Percentiles rank a stretch among this genome's conserved stretches.
These are phyloP conservation scores for Sporothrix pallida DNA, from an alignment of 2,329 filamentous ascomycete species.

Conservation along the genomic window DNA sequence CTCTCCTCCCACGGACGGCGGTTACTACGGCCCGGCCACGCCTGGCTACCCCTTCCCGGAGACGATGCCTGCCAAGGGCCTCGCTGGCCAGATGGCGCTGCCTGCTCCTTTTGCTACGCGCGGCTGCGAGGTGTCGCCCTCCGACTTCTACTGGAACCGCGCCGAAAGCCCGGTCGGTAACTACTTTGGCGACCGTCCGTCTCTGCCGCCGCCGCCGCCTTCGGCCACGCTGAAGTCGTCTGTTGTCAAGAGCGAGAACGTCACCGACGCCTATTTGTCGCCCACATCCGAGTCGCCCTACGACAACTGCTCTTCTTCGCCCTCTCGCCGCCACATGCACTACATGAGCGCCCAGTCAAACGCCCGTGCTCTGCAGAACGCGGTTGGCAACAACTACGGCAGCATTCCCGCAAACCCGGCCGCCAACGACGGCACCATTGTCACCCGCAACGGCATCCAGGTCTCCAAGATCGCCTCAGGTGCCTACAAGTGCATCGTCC, in stretches of 20 bases:
- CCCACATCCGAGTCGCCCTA: constrained; percentile 23
- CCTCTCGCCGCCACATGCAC: constrained; percentile 27
- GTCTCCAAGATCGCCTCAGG: constrained; percentile 41
- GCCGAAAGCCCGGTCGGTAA: constrained; percentile 34
- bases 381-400: constrained; percentile 24
- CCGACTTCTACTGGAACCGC: constrained; percentile 36
- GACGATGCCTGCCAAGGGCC: constrained; percentile 24
- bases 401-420: constrained; percentile 17
- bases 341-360: constrained; percentile 32
- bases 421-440: constrained; percentile 26
- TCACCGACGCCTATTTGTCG: constrained; percentile 22
- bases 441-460: constrained; percentile 39
- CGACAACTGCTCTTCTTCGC: neutral
- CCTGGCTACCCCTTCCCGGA: constrained; percentile 35
- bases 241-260: constrained; percentile 31
- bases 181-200: constrained; percentile 42
- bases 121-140: constrained; percentile 35
- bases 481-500: constrained; percentile 52
- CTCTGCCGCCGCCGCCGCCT: constrained; percentile 36
- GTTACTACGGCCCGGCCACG: constrained; percentile 32
- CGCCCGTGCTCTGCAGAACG: constrained; percentile 32
- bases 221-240: constrained; percentile 37
- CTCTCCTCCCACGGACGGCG: constrained; percentile 24
- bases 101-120: constrained; percentile 29
- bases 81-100: constrained; percentile 28